phyloP scores from a whole-genome alignment of 202 grass and related monocot genomes.

The Brachypodium distachyon region DNA sequence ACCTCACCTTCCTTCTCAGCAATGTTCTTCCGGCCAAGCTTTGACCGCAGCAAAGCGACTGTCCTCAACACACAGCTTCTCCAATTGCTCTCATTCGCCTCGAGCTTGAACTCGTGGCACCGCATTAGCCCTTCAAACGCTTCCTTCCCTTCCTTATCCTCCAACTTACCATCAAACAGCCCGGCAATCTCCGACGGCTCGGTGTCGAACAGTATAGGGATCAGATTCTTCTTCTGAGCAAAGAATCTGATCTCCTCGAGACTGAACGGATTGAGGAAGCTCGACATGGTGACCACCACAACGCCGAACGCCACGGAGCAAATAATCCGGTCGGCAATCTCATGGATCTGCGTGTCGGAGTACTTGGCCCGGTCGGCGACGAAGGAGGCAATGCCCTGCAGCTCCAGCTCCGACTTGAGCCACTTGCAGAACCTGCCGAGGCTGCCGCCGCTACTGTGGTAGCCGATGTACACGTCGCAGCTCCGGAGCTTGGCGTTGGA shows the following conservation, averaged over 20 bases:
- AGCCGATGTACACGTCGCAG: slow-evolving; percentile 93
- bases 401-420: slow-evolving; percentile 92
- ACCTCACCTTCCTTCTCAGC: slow-evolving; percentile 54
- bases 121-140: slow-evolving; percentile 76
- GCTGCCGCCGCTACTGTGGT: slow-evolving; percentile 72
- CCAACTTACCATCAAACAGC: slow-evolving; percentile 61
- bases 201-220: slow-evolving; percentile 75
- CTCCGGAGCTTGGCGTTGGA: slow-evolving; percentile 88
- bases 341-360: slow-evolving; percentile 80
- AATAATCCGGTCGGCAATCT: slow-evolving; percentile 88
- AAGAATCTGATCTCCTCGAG: slow-evolving; percentile 95
- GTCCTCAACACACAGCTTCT: slow-evolving; percentile 74
- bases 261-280: slow-evolving; percentile 80
- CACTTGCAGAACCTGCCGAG: slow-evolving; percentile 89
- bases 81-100: slow-evolving; percentile 79
- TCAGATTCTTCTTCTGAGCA: slow-evolving; percentile 95
- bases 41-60: slow-evolving; percentile 49
- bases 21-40: slow-evolving; percentile 78
- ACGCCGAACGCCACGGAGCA: slow-evolving; percentile 75
- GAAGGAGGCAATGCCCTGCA: slow-evolving; percentile 94
- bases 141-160: slow-evolving; percentile 88
- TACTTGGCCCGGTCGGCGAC: slow-evolving; percentile 79
- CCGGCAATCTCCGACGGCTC: slow-evolving; percentile 53
- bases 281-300: slow-evolving; percentile 70
- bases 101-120: slow-evolving; percentile 84